Conservation (phyloP, 805 yeast genomes). For the Nakazawaea wickerhamii region DNA sequence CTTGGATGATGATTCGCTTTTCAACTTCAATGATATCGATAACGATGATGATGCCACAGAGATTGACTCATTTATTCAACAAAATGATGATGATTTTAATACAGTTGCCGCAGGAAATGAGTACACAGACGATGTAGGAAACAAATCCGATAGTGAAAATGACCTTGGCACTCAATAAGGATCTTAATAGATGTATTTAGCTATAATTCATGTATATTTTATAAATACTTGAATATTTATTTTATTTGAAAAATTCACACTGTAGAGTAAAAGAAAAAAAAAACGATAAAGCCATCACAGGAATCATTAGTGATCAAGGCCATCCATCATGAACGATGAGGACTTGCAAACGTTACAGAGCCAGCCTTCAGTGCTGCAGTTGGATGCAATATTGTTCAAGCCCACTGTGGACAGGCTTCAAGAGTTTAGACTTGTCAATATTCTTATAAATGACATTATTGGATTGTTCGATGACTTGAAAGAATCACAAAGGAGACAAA, state of each 20-base stretch:
- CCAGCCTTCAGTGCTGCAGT: slow-evolving; percentile 3
- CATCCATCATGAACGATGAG: slow-evolving; percentile 1
- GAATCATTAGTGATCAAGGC: background rate
- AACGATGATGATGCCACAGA: slow-evolving; percentile 45
- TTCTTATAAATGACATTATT: slow-evolving; percentile 1
- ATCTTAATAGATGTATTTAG: background rate
- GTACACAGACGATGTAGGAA: background rate
- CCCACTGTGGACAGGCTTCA: background rate
- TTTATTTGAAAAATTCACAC: background rate
- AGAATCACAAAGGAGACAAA: background rate
- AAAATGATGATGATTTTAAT: slow-evolving; percentile 21
- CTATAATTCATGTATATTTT: background rate
- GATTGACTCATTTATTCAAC: slow-evolving; percentile 35
- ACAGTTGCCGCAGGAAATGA: slow-evolving; percentile 15
- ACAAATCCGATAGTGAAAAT: slow-evolving; percentile 2
- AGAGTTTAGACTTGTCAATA: slow-evolving; percentile 3
- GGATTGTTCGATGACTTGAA: slow-evolving; percentile 5
- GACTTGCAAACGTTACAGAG: slow-evolving; percentile 1
- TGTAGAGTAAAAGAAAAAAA: no score
- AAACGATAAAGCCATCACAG: background rate
- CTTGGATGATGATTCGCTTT: slow-evolving; percentile 25
- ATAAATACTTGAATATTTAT: background rate
- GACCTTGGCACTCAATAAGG: background rate
- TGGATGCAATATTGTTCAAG: slow-evolving; percentile 1
- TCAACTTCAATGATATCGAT: slow-evolving; percentile 24